These are phyloP conservation scores for Termitomyces bulborhizus DNA, from an alignment of 768 basidiomycete genomes.

Conservation along the genomic window DNA sequence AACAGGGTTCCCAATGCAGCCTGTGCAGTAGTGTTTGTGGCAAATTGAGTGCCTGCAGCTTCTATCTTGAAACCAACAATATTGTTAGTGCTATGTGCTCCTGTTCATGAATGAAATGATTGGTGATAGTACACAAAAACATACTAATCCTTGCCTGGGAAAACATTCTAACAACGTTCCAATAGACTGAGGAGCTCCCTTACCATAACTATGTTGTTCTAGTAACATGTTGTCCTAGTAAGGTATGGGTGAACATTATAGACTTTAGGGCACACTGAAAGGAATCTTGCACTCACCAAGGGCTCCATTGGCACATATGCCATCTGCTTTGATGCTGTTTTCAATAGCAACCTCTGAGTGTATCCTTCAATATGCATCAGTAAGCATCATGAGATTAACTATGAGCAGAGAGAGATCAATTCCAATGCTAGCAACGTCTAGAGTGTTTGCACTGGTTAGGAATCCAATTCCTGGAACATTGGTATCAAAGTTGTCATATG, in stretches of 20 bases:
- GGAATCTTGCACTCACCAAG: conserved; percentile 26
- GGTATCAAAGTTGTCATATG: conserved; percentile 30
- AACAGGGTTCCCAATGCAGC: conserved; percentile 50
- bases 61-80: conserved; percentile 58
- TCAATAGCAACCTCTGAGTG: conserved; percentile 50
- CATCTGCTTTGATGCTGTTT: conserved; percentile 45
- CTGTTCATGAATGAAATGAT: not conserved
- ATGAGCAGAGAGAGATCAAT: conserved; percentile 42
- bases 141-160: conserved; percentile 31
- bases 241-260: not conserved
- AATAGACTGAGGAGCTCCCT: not conserved
- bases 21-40: conserved; percentile 34
- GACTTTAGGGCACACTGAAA: not conserved
- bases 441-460: conserved; percentile 57
- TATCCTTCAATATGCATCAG: conserved; percentile 43
- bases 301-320: conserved; percentile 49
- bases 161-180: not conserved
- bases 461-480: conserved; percentile 33
- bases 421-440: conserved; percentile 60
- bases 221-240: conserved; percentile 49
- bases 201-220: conserved; percentile 66
- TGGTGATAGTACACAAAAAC: conserved; percentile 4
- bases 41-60: conserved; percentile 53
- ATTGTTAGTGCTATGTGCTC: conserved; percentile 42
- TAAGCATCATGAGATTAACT: conserved; percentile 37